These are phyloP conservation scores for Dioscorea cayenensis DNA, from an alignment of 116 monocot species.

Conservation along the genomic window DNA sequence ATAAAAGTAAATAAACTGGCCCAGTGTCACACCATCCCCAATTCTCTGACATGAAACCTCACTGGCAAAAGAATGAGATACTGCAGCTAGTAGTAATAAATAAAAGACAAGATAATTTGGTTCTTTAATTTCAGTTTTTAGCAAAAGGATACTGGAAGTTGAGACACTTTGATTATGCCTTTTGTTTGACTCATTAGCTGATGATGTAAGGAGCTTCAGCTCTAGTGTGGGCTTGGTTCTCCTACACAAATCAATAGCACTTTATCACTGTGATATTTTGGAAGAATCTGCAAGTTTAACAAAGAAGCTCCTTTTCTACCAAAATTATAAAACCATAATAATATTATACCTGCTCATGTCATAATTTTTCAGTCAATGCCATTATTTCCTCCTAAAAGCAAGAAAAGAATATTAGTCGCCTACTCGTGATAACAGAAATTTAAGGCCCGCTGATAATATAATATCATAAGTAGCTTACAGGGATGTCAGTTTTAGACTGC, in stretches of 20 bases:
- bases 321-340: background rate
- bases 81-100: background rate
- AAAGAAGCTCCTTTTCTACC: background rate
- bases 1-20: too few species aligned
- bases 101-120: background rate
- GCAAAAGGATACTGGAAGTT: constrained; percentile 70
- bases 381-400: constrained; percentile 52
- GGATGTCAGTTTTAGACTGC: constrained; percentile 60
- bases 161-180: constrained; percentile 36
- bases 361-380: constrained; percentile 43
- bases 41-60: too few species aligned
- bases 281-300: background rate
- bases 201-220: constrained; percentile 64
- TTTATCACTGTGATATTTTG: background rate
- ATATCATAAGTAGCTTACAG: constrained; percentile 39
- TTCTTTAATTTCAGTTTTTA: background rate
- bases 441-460: background rate
- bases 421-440: background rate
- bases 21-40: too few species aligned
- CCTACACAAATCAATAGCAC: constrained; percentile 27
- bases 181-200: constrained; percentile 49
- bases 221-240: constrained; percentile 35
- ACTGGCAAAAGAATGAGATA: background rate
- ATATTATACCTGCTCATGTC: constrained; percentile 48
- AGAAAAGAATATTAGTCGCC: background rate